phyloP scores from a whole-genome alignment of 1,139 yeast genomes.

The Kodamaea suecica region DNA sequence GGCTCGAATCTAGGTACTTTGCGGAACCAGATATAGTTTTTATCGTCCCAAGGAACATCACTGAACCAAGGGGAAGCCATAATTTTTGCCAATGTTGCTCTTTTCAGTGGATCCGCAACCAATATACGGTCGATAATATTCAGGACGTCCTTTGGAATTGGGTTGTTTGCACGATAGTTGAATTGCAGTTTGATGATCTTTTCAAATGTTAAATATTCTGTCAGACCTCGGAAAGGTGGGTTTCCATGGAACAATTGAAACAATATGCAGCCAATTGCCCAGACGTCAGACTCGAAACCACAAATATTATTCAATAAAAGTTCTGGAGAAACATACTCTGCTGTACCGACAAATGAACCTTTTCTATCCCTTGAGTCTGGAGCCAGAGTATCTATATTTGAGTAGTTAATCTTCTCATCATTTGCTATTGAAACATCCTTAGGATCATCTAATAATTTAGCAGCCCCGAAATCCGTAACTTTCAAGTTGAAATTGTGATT shows the following conservation, averaged over 20 bases:
- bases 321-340: constrained; percentile 87
- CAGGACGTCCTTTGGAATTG: constrained; percentile 56
- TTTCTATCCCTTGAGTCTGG: constrained; percentile 43
- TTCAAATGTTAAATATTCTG: constrained; percentile 92
- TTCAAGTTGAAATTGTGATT: constrained; percentile 79
- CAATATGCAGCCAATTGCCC: constrained; percentile 96
- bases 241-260: constrained; percentile 92
- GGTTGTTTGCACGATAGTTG: constrained; percentile 76
- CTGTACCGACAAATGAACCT: constrained; percentile 64
- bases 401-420: constrained; percentile 41
- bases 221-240: constrained; percentile 96
- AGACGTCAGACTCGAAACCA: constrained; percentile 85
- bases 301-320: constrained; percentile 76
- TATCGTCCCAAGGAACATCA: constrained; percentile 43
- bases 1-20: constrained; percentile 48
- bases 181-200: constrained; percentile 83
- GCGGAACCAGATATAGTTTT: constrained; percentile 42
- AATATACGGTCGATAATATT: constrained; percentile 70
- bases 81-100: constrained; percentile 36
- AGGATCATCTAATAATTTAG: constrained; percentile 59
- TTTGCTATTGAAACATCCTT: constrained; percentile 7
- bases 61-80: constrained; percentile 38
- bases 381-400: constrained; percentile 14
- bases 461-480: constrained; percentile 98
- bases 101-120: constrained; percentile 39